Evolutionary conservation across 305 asterid genomes (phyloP), one percentile per base, ranked within the genome.

Genomic region (Salvia sclarea): DNA sequence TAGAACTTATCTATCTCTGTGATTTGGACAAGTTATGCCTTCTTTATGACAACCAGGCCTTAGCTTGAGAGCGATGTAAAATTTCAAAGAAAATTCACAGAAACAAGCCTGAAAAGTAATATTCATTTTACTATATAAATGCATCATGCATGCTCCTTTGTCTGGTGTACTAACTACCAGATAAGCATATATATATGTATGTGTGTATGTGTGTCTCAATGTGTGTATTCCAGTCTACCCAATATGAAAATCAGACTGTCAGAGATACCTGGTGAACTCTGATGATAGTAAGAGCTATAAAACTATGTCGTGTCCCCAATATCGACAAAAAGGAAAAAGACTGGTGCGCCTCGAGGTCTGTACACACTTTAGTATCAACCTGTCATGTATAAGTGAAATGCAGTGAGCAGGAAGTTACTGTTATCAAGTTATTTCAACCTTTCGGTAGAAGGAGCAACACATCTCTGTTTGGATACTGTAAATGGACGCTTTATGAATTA

Each of bases 391-490:
- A 28, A 33, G 43, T 3, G 40, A 17, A 44, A 68, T 8, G 41
- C n/a, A 13, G 31, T 14, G 24, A 62, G 57, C 59, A 65, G 22
- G 12, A 50, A 65, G 3, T 21, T 25, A 20, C 4, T 13, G n/a
- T 48, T 9, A 49, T 31, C 31, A 41, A 68, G 64, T 33, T 45
- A 68, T 10, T 16, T 31, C 59, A 55, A 45, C 35, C 33, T 14
- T 13, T 33, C 30, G 21, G 3, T 35, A 9, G 38, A 35, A 69
- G 53, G 20, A 64, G 28, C 43, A 10, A 6, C 47, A 13, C 14
- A 5, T 41, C 40, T 2, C 12, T 7, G 60, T 30, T 20, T 22
- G 40, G 24, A 24, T n/a, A n/a, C n/a, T n/a, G n/a, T n/a, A n/a
- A n/a, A n/a, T n/a, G n/a, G n/a, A n/a, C n/a, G n/a, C n/a, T n/a